Evolutionary conservation across 2,329 filamentous ascomycete genomes (phyloP).

Genomic region (Penicillium paneum): DNA sequence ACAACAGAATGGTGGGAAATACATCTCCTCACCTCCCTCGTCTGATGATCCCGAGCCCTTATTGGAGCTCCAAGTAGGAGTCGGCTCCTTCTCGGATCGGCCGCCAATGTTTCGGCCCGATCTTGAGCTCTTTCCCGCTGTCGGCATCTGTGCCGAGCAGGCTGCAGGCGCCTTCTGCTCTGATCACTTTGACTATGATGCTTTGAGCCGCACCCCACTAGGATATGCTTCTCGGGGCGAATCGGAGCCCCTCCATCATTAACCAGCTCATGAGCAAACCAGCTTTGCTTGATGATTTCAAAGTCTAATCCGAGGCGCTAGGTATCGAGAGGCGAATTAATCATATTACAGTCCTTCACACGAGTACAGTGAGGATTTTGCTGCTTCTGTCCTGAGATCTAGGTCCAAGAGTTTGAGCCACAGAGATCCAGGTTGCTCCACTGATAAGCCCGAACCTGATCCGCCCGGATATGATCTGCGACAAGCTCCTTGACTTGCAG

Average conservation of each 20-base stretch:
- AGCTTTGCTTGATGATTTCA: not conserved
- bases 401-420: conserved; percentile 30
- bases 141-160: too few species aligned
- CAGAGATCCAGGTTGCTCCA: conserved; percentile 42
- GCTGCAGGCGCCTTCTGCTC: too few species aligned
- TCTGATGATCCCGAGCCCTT: too few species aligned
- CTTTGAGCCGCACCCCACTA: conserved; percentile 1
- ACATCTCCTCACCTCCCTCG: too few species aligned
- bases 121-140: too few species aligned
- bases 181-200: too few species aligned
- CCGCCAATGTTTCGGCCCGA: too few species aligned
- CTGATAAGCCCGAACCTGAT: conserved; percentile 23
- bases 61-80: too few species aligned
- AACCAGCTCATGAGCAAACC: conserved; percentile 18
- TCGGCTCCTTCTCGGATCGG: too few species aligned
- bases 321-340: not conserved
- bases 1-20: too few species aligned
- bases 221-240: conserved; percentile 43
- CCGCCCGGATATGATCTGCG: conserved; percentile 18
- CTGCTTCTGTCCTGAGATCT: conserved; percentile 21
- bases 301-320: conserved; percentile 1
- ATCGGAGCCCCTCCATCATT: conserved; percentile 31
- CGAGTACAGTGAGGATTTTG: not conserved
- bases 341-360: not conserved
- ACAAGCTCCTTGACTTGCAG: conserved; percentile 25